These are phyloP conservation scores for Rhizopogon vulgaris DNA, from an alignment of 768 basidiomycete species.

Conservation along the genomic window DNA sequence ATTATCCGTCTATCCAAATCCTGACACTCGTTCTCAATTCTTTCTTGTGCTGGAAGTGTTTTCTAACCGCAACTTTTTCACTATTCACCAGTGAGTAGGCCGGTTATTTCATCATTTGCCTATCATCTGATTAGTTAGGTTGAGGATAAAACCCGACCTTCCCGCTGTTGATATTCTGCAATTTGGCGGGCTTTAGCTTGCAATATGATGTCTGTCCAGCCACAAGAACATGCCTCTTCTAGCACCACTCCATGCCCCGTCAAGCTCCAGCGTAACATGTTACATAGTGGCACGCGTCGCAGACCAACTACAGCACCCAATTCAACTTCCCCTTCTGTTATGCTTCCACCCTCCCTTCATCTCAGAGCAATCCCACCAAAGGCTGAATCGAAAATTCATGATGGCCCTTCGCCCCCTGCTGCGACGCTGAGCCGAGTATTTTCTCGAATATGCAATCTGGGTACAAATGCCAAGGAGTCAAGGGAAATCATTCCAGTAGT, in stretches of 20 bases:
- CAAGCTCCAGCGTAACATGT: not conserved
- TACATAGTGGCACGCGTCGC: not conserved
- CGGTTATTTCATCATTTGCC: not conserved
- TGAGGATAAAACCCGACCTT: not conserved
- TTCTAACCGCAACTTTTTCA: not conserved
- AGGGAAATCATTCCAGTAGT: not conserved
- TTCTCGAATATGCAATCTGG: slow-evolving; percentile 25
- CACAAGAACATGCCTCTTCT: not conserved
- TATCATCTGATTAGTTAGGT: not conserved
- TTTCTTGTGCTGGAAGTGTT: not conserved
- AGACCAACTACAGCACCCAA: not conserved
- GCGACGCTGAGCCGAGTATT: slow-evolving; percentile 40
- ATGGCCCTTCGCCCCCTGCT: slow-evolving; percentile 27
- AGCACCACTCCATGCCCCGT: not conserved
- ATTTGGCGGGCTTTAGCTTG: not conserved
- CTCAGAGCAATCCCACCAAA: slow-evolving; percentile 5
- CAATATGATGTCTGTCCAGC: not conserved
- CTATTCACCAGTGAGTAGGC: not conserved
- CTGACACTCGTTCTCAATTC: not conserved
- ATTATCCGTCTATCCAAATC: not conserved
- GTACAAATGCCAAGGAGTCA: slow-evolving; percentile 1
- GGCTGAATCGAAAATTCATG: slow-evolving; percentile 20
- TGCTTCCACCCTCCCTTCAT: slow-evolving; percentile 13
- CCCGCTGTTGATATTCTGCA: not conserved
- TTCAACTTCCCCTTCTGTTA: not conserved